Evolutionary conservation across 129 eudicot species (phyloP), one percentile per base, ranked within the genome.

Genomic region (Silybum marianum): DNA sequence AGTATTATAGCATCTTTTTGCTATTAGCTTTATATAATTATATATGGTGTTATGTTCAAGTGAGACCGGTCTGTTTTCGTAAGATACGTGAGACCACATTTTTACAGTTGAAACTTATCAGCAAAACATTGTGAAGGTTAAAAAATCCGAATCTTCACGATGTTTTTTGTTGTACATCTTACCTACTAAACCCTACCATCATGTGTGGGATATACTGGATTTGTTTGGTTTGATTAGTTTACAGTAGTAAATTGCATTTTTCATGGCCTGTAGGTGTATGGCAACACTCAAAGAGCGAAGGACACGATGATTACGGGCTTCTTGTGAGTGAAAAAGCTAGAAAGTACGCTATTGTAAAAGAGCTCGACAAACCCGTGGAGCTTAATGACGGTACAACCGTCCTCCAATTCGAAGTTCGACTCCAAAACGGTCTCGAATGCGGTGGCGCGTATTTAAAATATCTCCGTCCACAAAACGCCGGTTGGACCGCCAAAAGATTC

Each of bases 291-390:
- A 89, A 91, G 87, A 91, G 97, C 66, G 97, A 91, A 70, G 93
- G 97, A 67, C 97, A 91, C 75, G 97, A 91, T 68, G 97, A 91
- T 72, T 83, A 89, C 63, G 97, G 97, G 69, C 93, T 91, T 84
- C 93, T 91, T 68, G 97, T 89, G 79, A 89, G 93, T 26, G 93
- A 91, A 84, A 73, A 82, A 79, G 97, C 93, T 40, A 82, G 85
- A 83, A 91, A 91, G 81, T 84, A 89, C 62, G 97, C 97, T n/a
- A 91, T 91, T 63, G 97, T 89, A 6, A 91, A 91, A 85, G 90
- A 86, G 78, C 91, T 91, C 36, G 93, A 86, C 19, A 72, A 81
- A 23, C 93, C 88, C 75, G 89, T 89, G 2, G 81, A 80, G 62
- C 93, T 91, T 10, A 89, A 82, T 44, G 97, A 84, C 70, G 84